A percentile compares a stretch with the other conserved stretches of the same genome.
Conservation (phyloP, 192 early-diverging fungal genomes). For the Linderina pennispora region DNA sequence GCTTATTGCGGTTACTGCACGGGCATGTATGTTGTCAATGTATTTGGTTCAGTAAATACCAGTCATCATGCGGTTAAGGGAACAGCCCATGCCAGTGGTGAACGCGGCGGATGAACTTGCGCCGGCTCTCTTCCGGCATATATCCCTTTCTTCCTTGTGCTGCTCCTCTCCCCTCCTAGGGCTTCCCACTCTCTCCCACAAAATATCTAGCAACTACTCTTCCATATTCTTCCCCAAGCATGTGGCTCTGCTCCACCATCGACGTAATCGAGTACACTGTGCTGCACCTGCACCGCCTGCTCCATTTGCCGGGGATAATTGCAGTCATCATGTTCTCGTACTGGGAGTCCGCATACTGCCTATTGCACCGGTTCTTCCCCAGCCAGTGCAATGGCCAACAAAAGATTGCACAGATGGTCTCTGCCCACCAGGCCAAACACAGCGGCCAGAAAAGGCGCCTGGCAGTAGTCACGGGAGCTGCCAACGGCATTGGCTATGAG, state of each 20-base stretch:
- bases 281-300: slow-evolving; percentile 9
- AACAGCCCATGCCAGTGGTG: too few species aligned
- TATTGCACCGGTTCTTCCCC: slow-evolving; percentile 13
- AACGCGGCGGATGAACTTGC: too few species aligned
- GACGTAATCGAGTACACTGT: slow-evolving; percentile 8
- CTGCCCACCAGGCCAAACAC: slow-evolving; percentile 5
- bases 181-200: too few species aligned
- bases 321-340: slow-evolving; percentile 10
- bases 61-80: too few species aligned
- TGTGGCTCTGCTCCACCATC: slow-evolving; percentile 25
- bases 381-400: slow-evolving; percentile 15
- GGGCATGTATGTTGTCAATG: too few species aligned
- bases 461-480: slow-evolving; percentile 51
- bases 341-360: slow-evolving; percentile 29
- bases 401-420: slow-evolving; percentile 24
- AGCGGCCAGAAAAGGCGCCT: not conserved
- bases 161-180: too few species aligned
- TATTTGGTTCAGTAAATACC: too few species aligned
- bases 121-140: too few species aligned
- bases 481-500: slow-evolving; percentile 54
- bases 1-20: too few species aligned
- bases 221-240: too few species aligned
- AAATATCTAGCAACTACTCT: too few species aligned
- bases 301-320: slow-evolving; percentile 19
- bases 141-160: too few species aligned